Evolutionary conservation across 331 rosid species (phyloP).

Genomic region (Malus hybrid): DNA sequence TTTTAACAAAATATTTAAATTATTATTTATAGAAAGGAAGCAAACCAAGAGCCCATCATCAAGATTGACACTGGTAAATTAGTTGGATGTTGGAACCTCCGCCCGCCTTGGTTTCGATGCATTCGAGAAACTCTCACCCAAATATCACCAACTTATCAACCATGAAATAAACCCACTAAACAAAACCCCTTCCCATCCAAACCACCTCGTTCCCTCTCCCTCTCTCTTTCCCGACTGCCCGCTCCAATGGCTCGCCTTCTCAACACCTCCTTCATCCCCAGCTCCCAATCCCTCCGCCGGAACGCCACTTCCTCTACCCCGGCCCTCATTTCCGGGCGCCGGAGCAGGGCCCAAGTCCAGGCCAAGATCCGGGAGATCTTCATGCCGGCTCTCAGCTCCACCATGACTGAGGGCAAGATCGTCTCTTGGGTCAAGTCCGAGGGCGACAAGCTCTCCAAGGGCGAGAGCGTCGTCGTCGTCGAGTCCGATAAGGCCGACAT

Average conservation of each 20-base stretch:
- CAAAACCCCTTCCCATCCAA: background rate
- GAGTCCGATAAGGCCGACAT: conserved; percentile 98
- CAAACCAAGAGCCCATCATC: background rate
- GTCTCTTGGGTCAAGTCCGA: conserved; percentile 39
- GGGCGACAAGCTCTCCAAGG: conserved; percentile 86
- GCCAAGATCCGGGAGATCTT: conserved; percentile 93
- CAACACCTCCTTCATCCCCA: conserved; percentile 43
- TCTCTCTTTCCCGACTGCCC: background rate
- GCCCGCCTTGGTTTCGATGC: conserved; percentile 78
- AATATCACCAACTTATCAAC: background rate
- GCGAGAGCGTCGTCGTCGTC: conserved; percentile 96
- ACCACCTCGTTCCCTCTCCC: background rate
- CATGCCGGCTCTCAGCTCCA: conserved; percentile 95
- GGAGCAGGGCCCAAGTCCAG: conserved; percentile 20
- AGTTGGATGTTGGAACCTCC: conserved; percentile 42
- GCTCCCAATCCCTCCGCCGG: conserved; percentile 41
- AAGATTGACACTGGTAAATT: conserved; percentile 18
- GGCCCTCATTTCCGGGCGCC: conserved; percentile 4
- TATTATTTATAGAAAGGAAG: background rate
- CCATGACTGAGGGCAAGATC: conserved; percentile 79
- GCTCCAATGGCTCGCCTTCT: conserved; percentile 73
- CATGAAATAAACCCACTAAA: background rate
- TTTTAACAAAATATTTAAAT: too few species aligned
- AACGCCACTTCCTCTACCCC: background rate
- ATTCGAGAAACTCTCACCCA: conserved; percentile 24